phyloP scores from a whole-genome alignment of 495 filamentous ascomycete genomes.

The Aspergillus conjunctus region DNA sequence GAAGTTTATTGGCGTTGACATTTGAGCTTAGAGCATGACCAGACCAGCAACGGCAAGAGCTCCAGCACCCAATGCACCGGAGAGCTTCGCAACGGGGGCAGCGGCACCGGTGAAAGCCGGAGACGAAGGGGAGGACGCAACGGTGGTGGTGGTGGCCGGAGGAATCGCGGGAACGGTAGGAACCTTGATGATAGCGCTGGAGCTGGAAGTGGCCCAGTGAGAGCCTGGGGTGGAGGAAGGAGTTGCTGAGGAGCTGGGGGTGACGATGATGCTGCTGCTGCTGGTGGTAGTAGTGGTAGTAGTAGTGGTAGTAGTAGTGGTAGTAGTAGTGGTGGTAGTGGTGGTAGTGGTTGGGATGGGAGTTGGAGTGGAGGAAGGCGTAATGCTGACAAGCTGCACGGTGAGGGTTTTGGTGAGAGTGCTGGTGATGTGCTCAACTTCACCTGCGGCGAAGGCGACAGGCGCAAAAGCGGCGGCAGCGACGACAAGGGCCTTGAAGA shows the following conservation, averaged over 20 bases:
- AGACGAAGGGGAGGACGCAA: conserved; percentile 27
- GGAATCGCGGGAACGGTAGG: conserved; percentile 14
- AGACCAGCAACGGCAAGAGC: conserved; percentile 47
- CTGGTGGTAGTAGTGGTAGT: conserved; percentile 16
- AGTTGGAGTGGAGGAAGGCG: conserved; percentile 29
- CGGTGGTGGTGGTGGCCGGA: conserved; percentile 28
- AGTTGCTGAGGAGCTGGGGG: conserved; percentile 8
- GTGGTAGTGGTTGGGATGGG: conserved; percentile 25
- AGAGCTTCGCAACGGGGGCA: conserved; percentile 35
- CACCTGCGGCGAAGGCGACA: conserved; percentile 36
- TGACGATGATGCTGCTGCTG: conserved; percentile 18
- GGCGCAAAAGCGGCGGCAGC: conserved; percentile 37
- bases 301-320: conserved; percentile 19
- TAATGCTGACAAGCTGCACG: conserved; percentile 36
- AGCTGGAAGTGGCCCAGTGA: conserved; percentile 29
- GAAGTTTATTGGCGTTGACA: background rate
- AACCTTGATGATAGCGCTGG: conserved; percentile 5
- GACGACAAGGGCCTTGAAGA: conserved; percentile 40
- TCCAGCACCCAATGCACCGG: conserved; percentile 41
- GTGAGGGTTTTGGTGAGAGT: conserved; percentile 34
- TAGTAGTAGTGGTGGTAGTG: conserved; percentile 15
- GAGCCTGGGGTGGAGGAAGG: conserved; percentile 23
- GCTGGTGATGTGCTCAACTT: conserved; percentile 23
- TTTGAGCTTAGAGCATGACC: conserved; percentile 39
- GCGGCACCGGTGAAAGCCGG: conserved; percentile 32